These are phyloP conservation scores for Rhododendron simsii DNA, from an alignment of 148 eudicot species.

Conservation along the genomic window DNA sequence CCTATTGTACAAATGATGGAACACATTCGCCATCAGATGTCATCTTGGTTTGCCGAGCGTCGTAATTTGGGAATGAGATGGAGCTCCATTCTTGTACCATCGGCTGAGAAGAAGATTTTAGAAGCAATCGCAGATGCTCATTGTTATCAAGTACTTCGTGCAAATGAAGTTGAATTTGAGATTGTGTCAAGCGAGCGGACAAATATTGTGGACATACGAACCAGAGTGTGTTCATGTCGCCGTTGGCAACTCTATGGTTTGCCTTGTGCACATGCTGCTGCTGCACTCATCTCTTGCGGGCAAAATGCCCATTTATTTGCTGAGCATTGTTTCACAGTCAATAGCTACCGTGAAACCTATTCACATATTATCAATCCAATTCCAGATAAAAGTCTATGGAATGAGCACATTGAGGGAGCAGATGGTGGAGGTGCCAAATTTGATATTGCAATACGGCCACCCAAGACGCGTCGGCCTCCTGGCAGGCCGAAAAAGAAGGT, in stretches of 20 bases:
- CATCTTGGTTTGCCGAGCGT: slow-evolving; percentile 67
- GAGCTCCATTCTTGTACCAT: slow-evolving; percentile 80
- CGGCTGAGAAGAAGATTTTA: slow-evolving; percentile 74
- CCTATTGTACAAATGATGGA: slow-evolving; percentile 97
- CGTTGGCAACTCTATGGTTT: slow-evolving; percentile 95
- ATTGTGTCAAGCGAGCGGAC: slow-evolving; percentile 95
- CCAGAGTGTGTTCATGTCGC: slow-evolving; percentile 78
- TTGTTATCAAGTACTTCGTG: slow-evolving; percentile 94
- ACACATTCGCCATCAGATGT: slow-evolving; percentile 66
- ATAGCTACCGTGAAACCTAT: slow-evolving; percentile 77
- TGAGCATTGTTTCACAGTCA: slow-evolving; percentile 82
- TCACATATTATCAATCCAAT: slow-evolving; percentile 66
- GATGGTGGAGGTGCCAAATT: slow-evolving; percentile 56
- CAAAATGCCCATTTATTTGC: slow-evolving; percentile 78
- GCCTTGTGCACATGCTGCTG: slow-evolving; percentile 97
- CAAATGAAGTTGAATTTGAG: slow-evolving; percentile 97
- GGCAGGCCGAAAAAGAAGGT: slow-evolving; percentile 98
- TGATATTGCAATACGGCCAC: slow-evolving; percentile 63
- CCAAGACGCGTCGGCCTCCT: slow-evolving; percentile 93
- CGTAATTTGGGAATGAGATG: slow-evolving; percentile 48
- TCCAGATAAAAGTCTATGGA: slow-evolving; percentile 78
- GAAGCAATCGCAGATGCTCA: slow-evolving; percentile 86
- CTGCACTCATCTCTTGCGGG: slow-evolving; percentile 93
- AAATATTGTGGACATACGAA: slow-evolving; percentile 83
- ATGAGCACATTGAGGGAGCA: slow-evolving; percentile 44